Base-by-base conservation (phyloP, 257 asterid species). In the Solanum clarkiae region DNA sequence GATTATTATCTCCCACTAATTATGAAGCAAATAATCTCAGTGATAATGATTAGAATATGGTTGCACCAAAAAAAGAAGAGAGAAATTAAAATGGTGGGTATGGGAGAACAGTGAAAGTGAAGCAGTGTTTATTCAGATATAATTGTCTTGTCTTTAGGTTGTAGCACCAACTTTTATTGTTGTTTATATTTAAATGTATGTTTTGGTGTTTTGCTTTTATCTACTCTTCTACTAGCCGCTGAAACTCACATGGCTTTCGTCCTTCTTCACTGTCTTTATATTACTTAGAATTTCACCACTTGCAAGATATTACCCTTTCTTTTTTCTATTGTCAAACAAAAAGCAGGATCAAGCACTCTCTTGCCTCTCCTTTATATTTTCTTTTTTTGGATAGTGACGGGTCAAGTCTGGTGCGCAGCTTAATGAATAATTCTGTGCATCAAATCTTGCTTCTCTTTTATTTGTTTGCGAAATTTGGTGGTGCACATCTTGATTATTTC, bases 11-110 rank as follows among this genome's bases (percentile, higher is more conserved):
- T 75, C 84, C 88, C 85, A 84, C 85, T 66, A 40, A 53, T 70
- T 70, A 40, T 85, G 83, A 89, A 83, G 85, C 87, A 86, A 85
- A 88, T 85, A 83, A 88, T 88, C 91, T 40, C 49, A 90, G 90
- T 89, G 75, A 85, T 63, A 87, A 77, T 77, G 18, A 70, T 40
- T 40, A 51, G n/a, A 24, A 77, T 26, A 77, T 51, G 75, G 84
- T 85, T 81, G 22, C 22, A 74, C 7, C 85, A 89, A 49, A 77
- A 51, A 15, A 6, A 24, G 9, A 72, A 32, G 14, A 15, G 86
- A 57, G 86, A 66, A 24, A 36, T 36, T 36, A 36, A 36, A 24
- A 15, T 77, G 16, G 79, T 68, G 75, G 49, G 20, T 36, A 69
- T 59, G 15, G 26, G 75, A 18, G 69, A 68, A 57, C 8, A 81